A percentile compares a stretch with the other conserved stretches of the same genome.
Conservation (phyloP, 2,329 filamentous ascomycete species). For the Clarireedia monteithiana region DNA sequence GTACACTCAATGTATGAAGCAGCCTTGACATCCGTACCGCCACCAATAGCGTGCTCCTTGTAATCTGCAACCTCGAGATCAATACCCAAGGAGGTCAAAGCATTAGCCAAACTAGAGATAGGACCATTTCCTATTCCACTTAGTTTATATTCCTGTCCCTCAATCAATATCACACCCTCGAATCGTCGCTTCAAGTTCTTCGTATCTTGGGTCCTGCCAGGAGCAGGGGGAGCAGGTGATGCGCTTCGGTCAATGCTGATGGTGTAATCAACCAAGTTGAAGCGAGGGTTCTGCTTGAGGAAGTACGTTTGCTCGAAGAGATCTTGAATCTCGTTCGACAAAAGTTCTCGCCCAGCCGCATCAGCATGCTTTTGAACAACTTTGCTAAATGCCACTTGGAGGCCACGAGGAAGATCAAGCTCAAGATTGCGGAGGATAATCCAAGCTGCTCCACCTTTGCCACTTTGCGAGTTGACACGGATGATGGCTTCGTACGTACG, state of each 20-base stretch:
- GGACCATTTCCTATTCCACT: conserved; percentile 81
- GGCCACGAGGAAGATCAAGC: conserved; percentile 84
- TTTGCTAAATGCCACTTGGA: conserved; percentile 85
- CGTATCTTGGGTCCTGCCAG: conserved; percentile 67
- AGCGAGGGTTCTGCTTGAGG: conserved; percentile 73
- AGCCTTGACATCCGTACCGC: conserved; percentile 78
- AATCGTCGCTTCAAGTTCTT: conserved; percentile 76
- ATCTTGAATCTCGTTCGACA: conserved; percentile 72
- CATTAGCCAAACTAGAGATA: conserved; percentile 80
- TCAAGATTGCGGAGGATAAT: conserved; percentile 84
- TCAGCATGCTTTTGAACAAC: conserved; percentile 74
- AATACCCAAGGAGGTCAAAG: conserved; percentile 69
- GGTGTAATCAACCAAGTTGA: conserved; percentile 83
- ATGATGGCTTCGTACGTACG: conserved; percentile 98
- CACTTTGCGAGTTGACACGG: conserved; percentile 92
- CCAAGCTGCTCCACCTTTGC: conserved; percentile 92
- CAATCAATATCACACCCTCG: conserved; percentile 74
- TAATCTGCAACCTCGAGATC: conserved; percentile 90
- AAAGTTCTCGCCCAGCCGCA: conserved; percentile 71
- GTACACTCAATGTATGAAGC: conserved; percentile 92
- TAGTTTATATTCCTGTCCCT: conserved; percentile 71
- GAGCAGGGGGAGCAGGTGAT: conserved; percentile 60
- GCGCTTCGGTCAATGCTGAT: conserved; percentile 76
- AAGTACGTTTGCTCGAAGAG: conserved; percentile 89
- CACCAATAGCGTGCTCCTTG: conserved; percentile 89